Evolutionary conservation across 228 moss, liverwort and hornwort species (phyloP).

Genomic region (Sphagnum magellanicum): DNA sequence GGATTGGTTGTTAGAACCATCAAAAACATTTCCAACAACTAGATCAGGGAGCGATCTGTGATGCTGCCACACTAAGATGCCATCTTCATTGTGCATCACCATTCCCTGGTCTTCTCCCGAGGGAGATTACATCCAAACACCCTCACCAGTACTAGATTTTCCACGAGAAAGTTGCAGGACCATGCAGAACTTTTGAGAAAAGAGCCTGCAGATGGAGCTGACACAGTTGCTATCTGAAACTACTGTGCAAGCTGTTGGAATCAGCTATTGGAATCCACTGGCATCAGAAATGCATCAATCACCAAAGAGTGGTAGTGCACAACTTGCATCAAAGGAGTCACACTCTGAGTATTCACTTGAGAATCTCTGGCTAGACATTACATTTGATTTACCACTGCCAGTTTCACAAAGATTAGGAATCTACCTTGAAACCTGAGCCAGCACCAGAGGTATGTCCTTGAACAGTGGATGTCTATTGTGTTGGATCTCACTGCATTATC

Average conservation of each 20-base stretch:
- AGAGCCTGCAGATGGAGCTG: slow-evolving; percentile 23
- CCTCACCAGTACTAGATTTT: slow-evolving; percentile 5
- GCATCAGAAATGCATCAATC: slow-evolving; percentile 77
- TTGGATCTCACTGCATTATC: slow-evolving; percentile 74
- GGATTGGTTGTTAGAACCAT: slow-evolving; percentile 6
- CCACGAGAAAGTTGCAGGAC: slow-evolving; percentile 12
- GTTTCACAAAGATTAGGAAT: too few relatives aligned
- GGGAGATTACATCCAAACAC: slow-evolving; percentile 5
- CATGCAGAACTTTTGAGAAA: background rate
- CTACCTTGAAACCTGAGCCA: slow-evolving; percentile 86
- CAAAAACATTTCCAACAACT: background rate
- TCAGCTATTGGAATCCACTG: slow-evolving; percentile 47
- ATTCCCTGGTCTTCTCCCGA: slow-evolving; percentile 4
- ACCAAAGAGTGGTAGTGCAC: slow-evolving; percentile 98
- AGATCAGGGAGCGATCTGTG: slow-evolving; percentile 3
- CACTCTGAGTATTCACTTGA: slow-evolving; percentile 17
- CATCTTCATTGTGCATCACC: slow-evolving; percentile 10
- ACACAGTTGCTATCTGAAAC: slow-evolving; percentile 49
- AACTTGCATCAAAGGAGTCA: slow-evolving; percentile 61
- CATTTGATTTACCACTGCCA: too few relatives aligned
- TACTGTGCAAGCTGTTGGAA: slow-evolving; percentile 96
- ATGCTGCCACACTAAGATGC: background rate
- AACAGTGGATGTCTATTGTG: slow-evolving; percentile 82
- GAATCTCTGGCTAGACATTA: background rate
- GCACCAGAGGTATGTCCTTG: slow-evolving; percentile 67